Evolutionary conservation across 2,329 filamentous ascomycete species (phyloP), one percentile per base, ranked within the genome.

Genomic region (Fusarium equiseti): DNA sequence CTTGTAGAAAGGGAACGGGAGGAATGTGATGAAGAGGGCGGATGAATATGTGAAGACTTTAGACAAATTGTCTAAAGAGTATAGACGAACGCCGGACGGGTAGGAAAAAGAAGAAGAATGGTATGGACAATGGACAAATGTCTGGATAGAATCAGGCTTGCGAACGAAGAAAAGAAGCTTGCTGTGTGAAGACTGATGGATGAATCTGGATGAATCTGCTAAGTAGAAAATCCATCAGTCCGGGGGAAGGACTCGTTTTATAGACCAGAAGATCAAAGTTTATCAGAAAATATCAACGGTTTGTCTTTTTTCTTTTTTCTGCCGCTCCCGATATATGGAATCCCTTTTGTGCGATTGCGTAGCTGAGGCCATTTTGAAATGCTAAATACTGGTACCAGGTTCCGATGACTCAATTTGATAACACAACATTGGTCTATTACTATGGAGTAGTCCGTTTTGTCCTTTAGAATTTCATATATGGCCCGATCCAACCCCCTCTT

Each of bases 401-500:
- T n/a, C 6, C 10, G 18, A 11, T 38, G 18, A 38, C 35, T n/a
- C 18, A 7, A 7, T 12, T 12, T 6, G 2, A 12, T 11, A 38
- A 38, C 10, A 38, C 6, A 6, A 18, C 10, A 38, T n/a, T n/a
- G 10, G 35, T n/a, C 10, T 7, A n/a, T 38, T 10, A 4, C 35
- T 38, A 10, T 11, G 9, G 5, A 20, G 20, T 20, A 20, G 20
- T 20, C 20, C 20, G 20, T 20, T 20, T 20, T 20, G 20, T 20
- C 20, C 3, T n/a, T 38, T 7, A n/a, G 3, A 4, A 38, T 38
- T 38, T 12, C 35, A n/a, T 18, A 0, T 7, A 4, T 2, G 4
- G 27, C 9, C 16, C 16, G 1, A 6, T 3, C 8, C 6, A 16
- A 9, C 4, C 16, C 32, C 35, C 16, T 6, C 10, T 4, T n/a